A percentile compares a stretch with the other conserved stretches of the same genome.
phyloP scores from a whole-genome alignment of 306 rosid species.

The Lagenaria siceraria region DNA sequence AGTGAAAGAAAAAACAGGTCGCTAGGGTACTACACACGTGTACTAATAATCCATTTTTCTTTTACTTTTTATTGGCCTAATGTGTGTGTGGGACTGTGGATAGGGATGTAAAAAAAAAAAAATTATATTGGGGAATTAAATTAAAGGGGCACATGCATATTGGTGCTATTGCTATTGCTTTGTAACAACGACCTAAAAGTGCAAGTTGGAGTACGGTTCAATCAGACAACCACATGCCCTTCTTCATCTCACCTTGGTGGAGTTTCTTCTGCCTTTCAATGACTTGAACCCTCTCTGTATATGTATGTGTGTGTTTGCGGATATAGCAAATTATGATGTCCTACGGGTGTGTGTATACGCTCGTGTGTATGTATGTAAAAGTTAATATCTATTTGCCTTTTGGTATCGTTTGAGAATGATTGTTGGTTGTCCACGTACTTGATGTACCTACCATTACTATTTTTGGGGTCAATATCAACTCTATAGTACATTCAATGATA shows the following conservation, averaged over 20 bases:
- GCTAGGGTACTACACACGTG: neutral
- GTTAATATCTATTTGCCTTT: neutral
- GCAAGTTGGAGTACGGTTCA: conserved; percentile 4
- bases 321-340: neutral
- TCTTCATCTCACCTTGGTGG: neutral
- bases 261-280: conserved; percentile 8
- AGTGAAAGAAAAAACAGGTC: neutral
- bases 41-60: neutral
- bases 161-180: neutral
- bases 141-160: neutral
- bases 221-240: conserved; percentile 4
- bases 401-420: neutral
- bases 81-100: neutral
- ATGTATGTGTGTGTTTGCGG: neutral
- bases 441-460: neutral
- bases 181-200: conserved; percentile 2
- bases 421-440: neutral
- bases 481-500: neutral
- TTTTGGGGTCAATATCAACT: neutral
- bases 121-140: neutral
- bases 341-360: no score
- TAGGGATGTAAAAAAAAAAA: neutral
- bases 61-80: neutral
- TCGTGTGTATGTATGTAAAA: neutral
- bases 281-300: neutral